A percentile compares a stretch with the other conserved stretches of the same genome.
phyloP scores from a whole-genome alignment of 2,329 filamentous ascomycete genomes.

The Penicillium digitatum region DNA sequence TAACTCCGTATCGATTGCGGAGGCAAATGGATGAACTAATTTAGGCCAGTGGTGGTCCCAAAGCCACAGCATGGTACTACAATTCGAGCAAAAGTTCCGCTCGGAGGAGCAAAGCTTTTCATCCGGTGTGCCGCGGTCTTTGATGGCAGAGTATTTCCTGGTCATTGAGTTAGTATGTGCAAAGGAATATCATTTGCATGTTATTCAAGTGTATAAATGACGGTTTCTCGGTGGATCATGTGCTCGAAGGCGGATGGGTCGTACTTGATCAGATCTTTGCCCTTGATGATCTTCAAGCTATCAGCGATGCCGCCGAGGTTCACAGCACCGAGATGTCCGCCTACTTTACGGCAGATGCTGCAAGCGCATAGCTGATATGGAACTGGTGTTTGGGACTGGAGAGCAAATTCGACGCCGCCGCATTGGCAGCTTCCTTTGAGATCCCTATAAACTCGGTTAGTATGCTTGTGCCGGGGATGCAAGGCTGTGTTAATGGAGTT shows the following conservation, averaged over 20 bases:
- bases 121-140: constrained; percentile 41
- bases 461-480: not conserved
- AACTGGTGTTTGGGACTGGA: constrained; percentile 46
- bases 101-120: constrained; percentile 42
- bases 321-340: constrained; percentile 44
- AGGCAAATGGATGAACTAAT: constrained; percentile 49
- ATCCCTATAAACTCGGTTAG: constrained; percentile 34
- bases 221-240: not conserved
- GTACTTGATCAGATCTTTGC: constrained; percentile 45
- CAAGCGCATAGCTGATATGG: constrained; percentile 50
- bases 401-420: constrained; percentile 45
- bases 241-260: not conserved
- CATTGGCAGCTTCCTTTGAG: constrained; percentile 51
- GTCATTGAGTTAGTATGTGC: not conserved
- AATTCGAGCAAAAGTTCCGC: constrained; percentile 48
- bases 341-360: constrained; percentile 49
- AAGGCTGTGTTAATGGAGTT: not conserved
- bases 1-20: constrained; percentile 48
- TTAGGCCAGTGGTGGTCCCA: constrained; percentile 49
- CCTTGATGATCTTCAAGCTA: constrained; percentile 42
- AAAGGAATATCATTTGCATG: not conserved
- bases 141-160: constrained; percentile 47
- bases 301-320: constrained; percentile 47
- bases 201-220: not conserved
- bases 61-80: constrained; percentile 48